Percentiles rank a stretch among this genome's conserved stretches.
Conservation (phyloP, 257 asterid genomes). For the Eucommia ulmoides region DNA sequence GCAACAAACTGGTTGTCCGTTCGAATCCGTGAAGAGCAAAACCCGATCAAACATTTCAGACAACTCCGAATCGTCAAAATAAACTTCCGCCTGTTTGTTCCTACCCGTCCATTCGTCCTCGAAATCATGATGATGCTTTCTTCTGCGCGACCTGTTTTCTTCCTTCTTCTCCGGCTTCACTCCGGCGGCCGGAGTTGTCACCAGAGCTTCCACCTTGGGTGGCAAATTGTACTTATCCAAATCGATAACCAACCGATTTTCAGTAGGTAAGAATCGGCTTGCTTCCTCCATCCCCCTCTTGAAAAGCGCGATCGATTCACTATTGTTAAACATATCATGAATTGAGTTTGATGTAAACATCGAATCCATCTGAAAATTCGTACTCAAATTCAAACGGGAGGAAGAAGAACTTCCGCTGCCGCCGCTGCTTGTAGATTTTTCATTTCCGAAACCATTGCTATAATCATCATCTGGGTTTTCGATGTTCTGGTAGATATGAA, state of each 20-base stretch:
- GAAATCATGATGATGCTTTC: slow-evolving; percentile 51
- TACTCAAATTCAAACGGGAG: slow-evolving; percentile 20
- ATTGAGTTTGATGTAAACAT: slow-evolving; percentile 18
- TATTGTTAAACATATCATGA: slow-evolving; percentile 37
- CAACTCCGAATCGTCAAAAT: slow-evolving; percentile 57
- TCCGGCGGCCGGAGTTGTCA: slow-evolving; percentile 28
- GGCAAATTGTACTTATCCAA: slow-evolving; percentile 66
- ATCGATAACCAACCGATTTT: slow-evolving; percentile 52
- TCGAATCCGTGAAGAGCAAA: slow-evolving; percentile 43
- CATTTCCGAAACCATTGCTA: slow-evolving; percentile 37
- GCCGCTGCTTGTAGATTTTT: slow-evolving; percentile 34
- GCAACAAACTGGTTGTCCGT: slow-evolving; percentile 18
- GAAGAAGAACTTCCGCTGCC: slow-evolving; percentile 27
- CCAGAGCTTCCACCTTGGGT: slow-evolving; percentile 37
- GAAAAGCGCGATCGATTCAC: slow-evolving; percentile 73
- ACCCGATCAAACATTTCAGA: slow-evolving; percentile 76
- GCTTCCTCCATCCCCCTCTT: slow-evolving; percentile 94
- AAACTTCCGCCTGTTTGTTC: slow-evolving; percentile 69
- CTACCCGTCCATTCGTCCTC: slow-evolving; percentile 50
- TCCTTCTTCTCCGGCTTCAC: slow-evolving; percentile 39
- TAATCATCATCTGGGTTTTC: slow-evolving; percentile 77
- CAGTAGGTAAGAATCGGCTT: slow-evolving; percentile 58
- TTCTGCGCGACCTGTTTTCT: slow-evolving; percentile 34
- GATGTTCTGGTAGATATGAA: slow-evolving; percentile 17
- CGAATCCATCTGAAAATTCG: slow-evolving; percentile 23